Conservation (phyloP, 495 filamentous ascomycete species). For the Podospora appendiculata region DNA sequence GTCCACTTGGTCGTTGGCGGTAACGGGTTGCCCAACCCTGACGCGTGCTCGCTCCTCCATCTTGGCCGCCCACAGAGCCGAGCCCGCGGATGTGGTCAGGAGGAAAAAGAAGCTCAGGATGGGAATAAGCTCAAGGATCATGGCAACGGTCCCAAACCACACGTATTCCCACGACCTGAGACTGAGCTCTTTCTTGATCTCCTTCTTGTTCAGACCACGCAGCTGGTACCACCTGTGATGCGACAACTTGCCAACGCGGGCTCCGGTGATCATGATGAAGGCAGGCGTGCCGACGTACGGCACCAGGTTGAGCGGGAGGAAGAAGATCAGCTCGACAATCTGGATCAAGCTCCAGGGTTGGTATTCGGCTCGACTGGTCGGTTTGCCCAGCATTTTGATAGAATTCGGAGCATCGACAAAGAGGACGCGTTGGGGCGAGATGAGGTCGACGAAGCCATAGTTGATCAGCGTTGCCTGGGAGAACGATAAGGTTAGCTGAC, state of each 20-base stretch:
- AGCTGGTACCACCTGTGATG: slow-evolving; percentile 75
- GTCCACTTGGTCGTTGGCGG: slow-evolving; percentile 8
- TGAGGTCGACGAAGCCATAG: slow-evolving; percentile 45
- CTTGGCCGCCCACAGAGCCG: slow-evolving; percentile 75
- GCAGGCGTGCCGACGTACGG: slow-evolving; percentile 74
- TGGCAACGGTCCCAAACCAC: slow-evolving; percentile 49
- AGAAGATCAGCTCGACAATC: slow-evolving; percentile 67
- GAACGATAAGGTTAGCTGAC: neutral
- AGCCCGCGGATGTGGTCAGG: slow-evolving; percentile 68
- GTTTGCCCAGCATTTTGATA: slow-evolving; percentile 68
- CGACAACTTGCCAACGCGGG: slow-evolving; percentile 49
- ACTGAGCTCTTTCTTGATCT: slow-evolving; percentile 56
- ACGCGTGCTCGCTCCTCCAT: slow-evolving; percentile 33
- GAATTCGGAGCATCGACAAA: slow-evolving; percentile 51
- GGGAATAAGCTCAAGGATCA: slow-evolving; percentile 65
- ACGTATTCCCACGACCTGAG: slow-evolving; percentile 61
- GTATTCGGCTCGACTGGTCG: slow-evolving; percentile 59
- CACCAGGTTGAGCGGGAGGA: slow-evolving; percentile 82
- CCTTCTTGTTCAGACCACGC: slow-evolving; percentile 55
- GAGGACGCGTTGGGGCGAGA: slow-evolving; percentile 65
- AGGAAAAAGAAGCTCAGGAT: slow-evolving; percentile 82
- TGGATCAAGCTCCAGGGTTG: slow-evolving; percentile 64
- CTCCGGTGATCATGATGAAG: slow-evolving; percentile 65
- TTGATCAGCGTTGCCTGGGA: slow-evolving; percentile 40
- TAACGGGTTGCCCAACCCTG: slow-evolving; percentile 15